Conservation (phyloP, 148 eudicot species). For the Rhododendron griersonianum region DNA sequence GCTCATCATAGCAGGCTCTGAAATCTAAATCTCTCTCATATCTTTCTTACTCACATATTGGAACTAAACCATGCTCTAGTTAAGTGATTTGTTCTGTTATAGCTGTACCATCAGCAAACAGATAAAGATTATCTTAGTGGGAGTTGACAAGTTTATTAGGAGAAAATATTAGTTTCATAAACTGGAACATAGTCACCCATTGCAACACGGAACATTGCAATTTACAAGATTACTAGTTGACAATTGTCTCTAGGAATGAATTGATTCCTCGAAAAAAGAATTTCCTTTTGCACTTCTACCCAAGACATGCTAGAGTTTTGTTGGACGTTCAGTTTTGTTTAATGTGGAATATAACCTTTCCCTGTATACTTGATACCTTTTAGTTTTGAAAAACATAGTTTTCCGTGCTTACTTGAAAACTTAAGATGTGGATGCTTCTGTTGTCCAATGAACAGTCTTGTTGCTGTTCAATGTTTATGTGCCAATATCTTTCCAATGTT, state of each 20-base stretch:
- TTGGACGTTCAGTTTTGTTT: conserved; percentile 1
- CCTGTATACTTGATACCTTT: background rate
- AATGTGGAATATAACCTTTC: background rate
- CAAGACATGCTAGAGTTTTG: background rate
- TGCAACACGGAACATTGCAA: background rate
- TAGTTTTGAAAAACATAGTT: background rate
- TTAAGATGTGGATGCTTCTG: background rate
- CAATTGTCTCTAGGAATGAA: background rate
- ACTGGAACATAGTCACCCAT: background rate
- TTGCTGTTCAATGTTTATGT: background rate
- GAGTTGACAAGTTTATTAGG: background rate
- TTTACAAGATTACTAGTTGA: background rate
- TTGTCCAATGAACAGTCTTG: background rate
- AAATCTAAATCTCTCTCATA: background rate
- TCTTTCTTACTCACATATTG: background rate
- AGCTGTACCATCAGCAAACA: background rate
- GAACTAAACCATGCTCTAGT: background rate
- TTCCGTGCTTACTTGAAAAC: background rate
- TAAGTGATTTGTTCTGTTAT: background rate
- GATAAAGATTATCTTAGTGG: background rate
- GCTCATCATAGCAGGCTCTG: conserved; percentile 2
- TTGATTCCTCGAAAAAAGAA: background rate
- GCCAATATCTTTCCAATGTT: background rate
- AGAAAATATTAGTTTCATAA: background rate
- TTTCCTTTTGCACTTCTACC: background rate